Evolutionary conservation across 805 yeast genomes (phyloP), one percentile per base, ranked within the genome.

Genomic region (Candida pseudofarinosa): DNA sequence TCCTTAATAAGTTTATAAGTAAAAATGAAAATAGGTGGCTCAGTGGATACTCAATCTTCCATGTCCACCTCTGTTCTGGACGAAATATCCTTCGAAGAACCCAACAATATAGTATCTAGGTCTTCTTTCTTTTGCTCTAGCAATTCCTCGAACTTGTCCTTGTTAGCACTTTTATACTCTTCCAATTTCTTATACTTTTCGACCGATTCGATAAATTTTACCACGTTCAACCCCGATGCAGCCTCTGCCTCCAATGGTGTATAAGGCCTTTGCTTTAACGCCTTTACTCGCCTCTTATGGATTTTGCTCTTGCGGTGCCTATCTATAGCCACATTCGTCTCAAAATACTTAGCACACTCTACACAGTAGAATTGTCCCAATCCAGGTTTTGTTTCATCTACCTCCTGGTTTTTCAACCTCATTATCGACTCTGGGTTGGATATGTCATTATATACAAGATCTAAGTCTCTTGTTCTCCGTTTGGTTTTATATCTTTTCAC

Each of bases 301-400:
- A 81, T 76, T 57, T 89, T 90, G 3, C 85, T 74, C 53, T 80
- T 79, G 48, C 76, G 66, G 67, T 93, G 99, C 12, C 82, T 73
- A 46, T 79, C 80, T 42, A 87, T 71, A 5, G 95, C 85, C 26
- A 65, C 61, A 36, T 85, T 88, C 44, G 83, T 81, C 60, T 90
- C 97, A 57, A 81, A 88, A 64, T 93, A 88, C 60, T 84, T 86
- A 38, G 95, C 95, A 73, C 99, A 93, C 50, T 89, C 96, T 41
- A 93, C 75, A 65, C 98, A 93, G 63, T 88, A 93, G 64, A 79
- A 84, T 65, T 93, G 98, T 13, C 97, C 99, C 51, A 93, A 68
- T 1, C 99, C 99, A 1, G 97, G 90, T 58, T 84, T 83, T 35
- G 81, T 79, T 66, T 91, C 98, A 63, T 91, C 97, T 43, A 86